Conservation (phyloP, 2,329 filamentous ascomycete species). For the Dactylellina cionopaga region DNA sequence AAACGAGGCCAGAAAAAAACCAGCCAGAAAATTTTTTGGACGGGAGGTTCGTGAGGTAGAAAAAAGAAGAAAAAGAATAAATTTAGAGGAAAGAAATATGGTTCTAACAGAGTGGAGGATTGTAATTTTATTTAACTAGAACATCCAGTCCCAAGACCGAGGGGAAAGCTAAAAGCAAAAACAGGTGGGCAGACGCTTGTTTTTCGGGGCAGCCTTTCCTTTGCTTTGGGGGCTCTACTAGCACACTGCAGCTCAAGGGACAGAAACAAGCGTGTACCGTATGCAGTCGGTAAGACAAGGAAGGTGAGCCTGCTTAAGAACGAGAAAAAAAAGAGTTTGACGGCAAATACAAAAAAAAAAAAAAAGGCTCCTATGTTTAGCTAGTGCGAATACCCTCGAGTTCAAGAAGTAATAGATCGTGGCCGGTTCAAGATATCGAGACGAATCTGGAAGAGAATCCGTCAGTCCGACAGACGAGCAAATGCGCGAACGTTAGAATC, state of each 20-base stretch:
- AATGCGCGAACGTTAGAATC: slow-evolving; percentile 21
- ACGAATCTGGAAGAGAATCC: slow-evolving; percentile 17
- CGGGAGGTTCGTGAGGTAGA: background rate
- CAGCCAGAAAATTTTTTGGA: slow-evolving; percentile 11
- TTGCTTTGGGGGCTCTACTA: slow-evolving; percentile 26
- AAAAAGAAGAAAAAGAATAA: slow-evolving; percentile 20
- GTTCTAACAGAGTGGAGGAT: slow-evolving; percentile 38
- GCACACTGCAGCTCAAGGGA: slow-evolving; percentile 5
- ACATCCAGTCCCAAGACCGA: slow-evolving; percentile 27
- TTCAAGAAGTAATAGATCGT: slow-evolving; percentile 7
- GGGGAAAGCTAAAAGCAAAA: slow-evolving; percentile 42
- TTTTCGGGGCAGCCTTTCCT: slow-evolving; percentile 36
- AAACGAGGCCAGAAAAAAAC: slow-evolving; percentile 21
- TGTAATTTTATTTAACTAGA: slow-evolving; percentile 49
- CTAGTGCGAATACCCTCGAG: background rate
- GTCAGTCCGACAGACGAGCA: slow-evolving; percentile 10
- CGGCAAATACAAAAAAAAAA: too few species aligned
- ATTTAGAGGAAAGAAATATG: slow-evolving; percentile 25
- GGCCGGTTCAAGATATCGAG: slow-evolving; percentile 31
- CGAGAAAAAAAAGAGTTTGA: background rate
- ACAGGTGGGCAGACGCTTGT: slow-evolving; percentile 44
- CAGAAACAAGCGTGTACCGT: slow-evolving; percentile 10
- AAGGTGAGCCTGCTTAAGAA: slow-evolving; percentile 24
- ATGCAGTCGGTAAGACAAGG: slow-evolving; percentile 50
- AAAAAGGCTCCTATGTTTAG: slow-evolving; percentile 18